Percentiles rank a stretch among this genome's conserved stretches.
Evolutionary conservation across 495 filamentous ascomycete species (phyloP).

Genomic region (Penicillium coffeae): DNA sequence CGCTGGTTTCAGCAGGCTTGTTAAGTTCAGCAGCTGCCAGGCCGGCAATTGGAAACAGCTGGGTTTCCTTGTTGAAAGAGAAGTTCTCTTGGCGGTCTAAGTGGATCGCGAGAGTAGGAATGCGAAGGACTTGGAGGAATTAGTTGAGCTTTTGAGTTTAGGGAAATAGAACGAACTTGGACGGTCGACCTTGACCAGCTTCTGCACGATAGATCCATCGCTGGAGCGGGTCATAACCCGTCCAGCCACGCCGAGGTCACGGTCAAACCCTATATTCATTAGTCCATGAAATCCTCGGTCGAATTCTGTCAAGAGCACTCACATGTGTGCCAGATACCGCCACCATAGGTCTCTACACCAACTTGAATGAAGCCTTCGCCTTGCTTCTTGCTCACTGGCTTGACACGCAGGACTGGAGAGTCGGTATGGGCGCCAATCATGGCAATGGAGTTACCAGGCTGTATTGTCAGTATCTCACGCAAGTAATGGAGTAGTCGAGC

Average conservation of each 20-base stretch:
- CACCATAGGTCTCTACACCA: conserved; percentile 94
- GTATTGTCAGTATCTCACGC: conserved; percentile 10
- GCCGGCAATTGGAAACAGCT: conserved; percentile 90
- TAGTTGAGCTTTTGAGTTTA: neutral
- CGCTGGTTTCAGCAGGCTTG: conserved; percentile 50
- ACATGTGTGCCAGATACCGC: conserved; percentile 71
- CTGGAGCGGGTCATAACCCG: conserved; percentile 74
- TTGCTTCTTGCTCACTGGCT: conserved; percentile 88
- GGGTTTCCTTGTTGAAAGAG: conserved; percentile 92
- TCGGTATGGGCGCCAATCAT: conserved; percentile 98
- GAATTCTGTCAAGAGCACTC: conserved; percentile 3
- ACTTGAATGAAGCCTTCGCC: conserved; percentile 90
- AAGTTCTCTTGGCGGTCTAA: conserved; percentile 82
- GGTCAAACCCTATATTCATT: conserved; percentile 72
- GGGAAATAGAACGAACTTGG: conserved; percentile 54
- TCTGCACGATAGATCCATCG: conserved; percentile 73
- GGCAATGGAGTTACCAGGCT: conserved; percentile 86
- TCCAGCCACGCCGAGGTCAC: conserved; percentile 88
- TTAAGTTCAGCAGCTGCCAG: conserved; percentile 85
- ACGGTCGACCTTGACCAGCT: conserved; percentile 83
- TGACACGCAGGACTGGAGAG: conserved; percentile 84
- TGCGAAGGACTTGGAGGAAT: conserved; percentile 61
- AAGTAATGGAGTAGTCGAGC: too few species aligned
- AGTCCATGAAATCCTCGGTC: neutral
- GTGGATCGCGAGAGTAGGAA: conserved; percentile 92